Evolutionary conservation across 345 rosid species (phyloP).

Genomic region (Aquilaria malaccensis): DNA sequence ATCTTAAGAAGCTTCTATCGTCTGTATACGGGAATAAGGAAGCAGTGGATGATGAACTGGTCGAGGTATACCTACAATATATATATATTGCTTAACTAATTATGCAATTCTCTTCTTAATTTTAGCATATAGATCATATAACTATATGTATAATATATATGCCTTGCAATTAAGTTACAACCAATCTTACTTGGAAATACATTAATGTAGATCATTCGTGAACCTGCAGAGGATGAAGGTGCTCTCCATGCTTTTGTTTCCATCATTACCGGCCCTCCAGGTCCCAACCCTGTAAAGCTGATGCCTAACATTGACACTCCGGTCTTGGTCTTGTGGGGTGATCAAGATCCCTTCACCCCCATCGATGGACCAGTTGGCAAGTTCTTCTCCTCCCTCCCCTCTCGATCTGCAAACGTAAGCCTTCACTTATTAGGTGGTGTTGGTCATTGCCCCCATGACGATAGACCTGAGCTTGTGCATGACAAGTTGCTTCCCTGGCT

Average conservation of each 20-base stretch:
- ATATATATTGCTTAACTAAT: background rate
- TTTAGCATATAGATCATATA: background rate
- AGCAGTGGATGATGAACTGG: constrained; percentile 69
- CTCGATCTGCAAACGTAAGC: constrained; percentile 44
- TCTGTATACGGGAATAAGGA: constrained; percentile 76
- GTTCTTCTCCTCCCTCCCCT: constrained; percentile 65
- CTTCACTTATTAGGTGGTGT: constrained; percentile 62
- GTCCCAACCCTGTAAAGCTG: constrained; percentile 65
- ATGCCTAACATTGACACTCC: constrained; percentile 52
- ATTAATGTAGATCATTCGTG: constrained; percentile 56
- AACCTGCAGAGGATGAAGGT: constrained; percentile 71
- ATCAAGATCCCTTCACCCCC: constrained; percentile 79
- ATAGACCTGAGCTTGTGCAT: constrained; percentile 69
- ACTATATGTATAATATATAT: background rate
- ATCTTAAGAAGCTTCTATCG: constrained; percentile 50
- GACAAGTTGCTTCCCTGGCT: constrained; percentile 78
- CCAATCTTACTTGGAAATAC: background rate
- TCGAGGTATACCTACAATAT: constrained; percentile 41
- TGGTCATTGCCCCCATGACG: constrained; percentile 93
- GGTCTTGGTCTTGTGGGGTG: constrained; percentile 77
- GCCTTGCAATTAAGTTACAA: background rate
- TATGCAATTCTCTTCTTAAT: background rate
- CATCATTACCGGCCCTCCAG: constrained; percentile 88
- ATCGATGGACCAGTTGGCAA: constrained; percentile 82
- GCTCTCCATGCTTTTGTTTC: constrained; percentile 89